phyloP scores from a whole-genome alignment of 2,329 filamentous ascomycete species.

The Sclerotinia subarctica region DNA sequence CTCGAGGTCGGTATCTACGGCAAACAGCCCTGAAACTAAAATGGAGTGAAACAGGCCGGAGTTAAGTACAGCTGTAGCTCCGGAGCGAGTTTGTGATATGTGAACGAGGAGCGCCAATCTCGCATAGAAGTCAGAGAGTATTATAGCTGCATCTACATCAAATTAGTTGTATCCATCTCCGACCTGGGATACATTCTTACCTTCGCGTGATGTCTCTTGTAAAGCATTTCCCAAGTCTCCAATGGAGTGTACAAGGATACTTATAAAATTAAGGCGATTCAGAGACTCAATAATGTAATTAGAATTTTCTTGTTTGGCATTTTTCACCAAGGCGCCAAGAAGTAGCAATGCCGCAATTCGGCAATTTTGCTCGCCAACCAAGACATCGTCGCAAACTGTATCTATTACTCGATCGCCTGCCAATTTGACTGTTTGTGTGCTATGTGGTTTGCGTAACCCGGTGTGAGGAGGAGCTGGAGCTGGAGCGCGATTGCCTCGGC shows the following conservation, averaged over 20 bases:
- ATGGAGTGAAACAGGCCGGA: conserved; percentile 82
- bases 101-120: conserved; percentile 80
- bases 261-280: conserved; percentile 84
- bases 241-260: conserved; percentile 84
- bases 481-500: neutral
- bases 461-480: conserved; percentile 39
- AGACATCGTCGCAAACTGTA: conserved; percentile 88
- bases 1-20: conserved; percentile 87
- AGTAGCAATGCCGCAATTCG: conserved; percentile 83
- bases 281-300: conserved; percentile 75
- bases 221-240: conserved; percentile 73
- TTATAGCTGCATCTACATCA: conserved; percentile 40
- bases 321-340: conserved; percentile 71
- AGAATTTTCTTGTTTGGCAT: conserved; percentile 70
- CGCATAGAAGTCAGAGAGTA: conserved; percentile 55
- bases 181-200: conserved; percentile 44
- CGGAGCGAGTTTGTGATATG: conserved; percentile 78
- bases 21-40: conserved; percentile 79
- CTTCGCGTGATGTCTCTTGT: conserved; percentile 52
- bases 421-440: conserved; percentile 68
- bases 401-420: conserved; percentile 81
- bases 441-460: conserved; percentile 47
- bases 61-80: conserved; percentile 82
- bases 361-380: conserved; percentile 75
- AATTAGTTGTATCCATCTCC: conserved; percentile 17